These are phyloP conservation scores for Cajanus cajan DNA, from an alignment of 306 rosid species.

Conservation along the genomic window DNA sequence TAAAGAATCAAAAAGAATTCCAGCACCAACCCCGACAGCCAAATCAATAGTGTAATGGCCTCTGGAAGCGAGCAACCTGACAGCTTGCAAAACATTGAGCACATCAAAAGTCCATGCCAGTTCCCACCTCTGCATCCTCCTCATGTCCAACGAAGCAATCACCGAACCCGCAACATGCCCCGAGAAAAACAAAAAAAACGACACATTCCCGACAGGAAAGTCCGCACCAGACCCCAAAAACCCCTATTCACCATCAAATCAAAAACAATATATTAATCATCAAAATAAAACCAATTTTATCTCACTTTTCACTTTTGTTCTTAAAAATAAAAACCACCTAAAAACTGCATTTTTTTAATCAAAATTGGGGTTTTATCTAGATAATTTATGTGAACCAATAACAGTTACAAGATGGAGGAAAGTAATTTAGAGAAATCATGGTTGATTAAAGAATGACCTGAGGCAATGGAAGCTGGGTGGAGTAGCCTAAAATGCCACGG, in stretches of 20 bases:
- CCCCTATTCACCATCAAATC: conserved; percentile 38
- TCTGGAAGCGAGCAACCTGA: conserved; percentile 78
- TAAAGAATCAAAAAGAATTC: conserved; percentile 71
- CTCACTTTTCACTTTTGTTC: too few species aligned
- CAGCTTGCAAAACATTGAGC: conserved; percentile 63
- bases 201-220: conserved; percentile 92
- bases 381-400: too few species aligned
- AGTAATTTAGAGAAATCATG: too few species aligned
- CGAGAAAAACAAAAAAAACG: conserved; percentile 79
- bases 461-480: conserved; percentile 94
- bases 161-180: conserved; percentile 95
- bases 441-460: conserved; percentile 48
- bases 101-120: conserved; percentile 69
- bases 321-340: too few species aligned
- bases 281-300: too few species aligned
- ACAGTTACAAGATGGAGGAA: too few species aligned
- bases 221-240: conserved; percentile 89
- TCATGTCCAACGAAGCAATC: conserved; percentile 90
- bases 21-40: conserved; percentile 91
- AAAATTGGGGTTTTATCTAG: too few species aligned
- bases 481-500: conserved; percentile 86
- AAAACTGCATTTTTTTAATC: too few species aligned
- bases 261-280: neutral
- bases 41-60: conserved; percentile 92
- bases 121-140: conserved; percentile 72